phyloP scores from a whole-genome alignment of 2,329 filamentous ascomycete genomes.

The Raffaelea arxii region DNA sequence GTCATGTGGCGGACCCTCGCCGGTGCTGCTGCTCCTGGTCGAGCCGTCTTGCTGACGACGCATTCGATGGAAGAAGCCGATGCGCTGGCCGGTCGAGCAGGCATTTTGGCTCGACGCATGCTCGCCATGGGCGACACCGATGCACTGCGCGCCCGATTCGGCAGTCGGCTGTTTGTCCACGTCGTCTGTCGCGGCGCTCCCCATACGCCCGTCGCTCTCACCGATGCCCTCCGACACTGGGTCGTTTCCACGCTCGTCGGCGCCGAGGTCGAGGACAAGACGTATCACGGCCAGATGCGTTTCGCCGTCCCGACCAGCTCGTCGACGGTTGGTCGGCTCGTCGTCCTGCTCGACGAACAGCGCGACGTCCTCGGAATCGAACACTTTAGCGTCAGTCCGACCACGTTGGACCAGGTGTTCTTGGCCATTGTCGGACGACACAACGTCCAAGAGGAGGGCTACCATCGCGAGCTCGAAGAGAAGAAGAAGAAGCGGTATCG shows the following conservation, averaged over 20 bases:
- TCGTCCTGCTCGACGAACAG: slow-evolving; percentile 63
- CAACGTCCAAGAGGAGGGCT: slow-evolving; percentile 66
- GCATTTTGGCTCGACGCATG: slow-evolving; percentile 80
- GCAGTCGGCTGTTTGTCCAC: slow-evolving; percentile 72
- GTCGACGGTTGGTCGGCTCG: slow-evolving; percentile 61
- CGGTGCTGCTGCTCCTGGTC: slow-evolving; percentile 60
- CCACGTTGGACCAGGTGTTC: slow-evolving; percentile 86
- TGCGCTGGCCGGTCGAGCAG: slow-evolving; percentile 71
- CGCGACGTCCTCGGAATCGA: slow-evolving; percentile 62
- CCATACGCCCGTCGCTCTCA: slow-evolving; percentile 59
- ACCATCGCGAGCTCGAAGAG: slow-evolving; percentile 21
- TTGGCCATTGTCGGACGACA: slow-evolving; percentile 73
- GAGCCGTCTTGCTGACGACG: slow-evolving; percentile 81
- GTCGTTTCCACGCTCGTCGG: slow-evolving; percentile 49
- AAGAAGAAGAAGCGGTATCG: slow-evolving; percentile 11
- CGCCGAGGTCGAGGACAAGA: slow-evolving; percentile 61
- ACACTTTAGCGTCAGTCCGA: slow-evolving; percentile 80
- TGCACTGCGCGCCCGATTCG: slow-evolving; percentile 62
- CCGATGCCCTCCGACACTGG: slow-evolving; percentile 57
- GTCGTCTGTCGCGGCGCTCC: slow-evolving; percentile 68
- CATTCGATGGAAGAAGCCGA: slow-evolving; percentile 96
- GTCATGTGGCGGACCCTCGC: slow-evolving; percentile 86
- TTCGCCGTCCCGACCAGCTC: slow-evolving; percentile 73
- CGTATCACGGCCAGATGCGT: slow-evolving; percentile 78
- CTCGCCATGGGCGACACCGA: slow-evolving; percentile 72